Evolutionary conservation across 208 protist genomes (phyloP).

Genomic region (Trypanosoma platydactyli): DNA sequence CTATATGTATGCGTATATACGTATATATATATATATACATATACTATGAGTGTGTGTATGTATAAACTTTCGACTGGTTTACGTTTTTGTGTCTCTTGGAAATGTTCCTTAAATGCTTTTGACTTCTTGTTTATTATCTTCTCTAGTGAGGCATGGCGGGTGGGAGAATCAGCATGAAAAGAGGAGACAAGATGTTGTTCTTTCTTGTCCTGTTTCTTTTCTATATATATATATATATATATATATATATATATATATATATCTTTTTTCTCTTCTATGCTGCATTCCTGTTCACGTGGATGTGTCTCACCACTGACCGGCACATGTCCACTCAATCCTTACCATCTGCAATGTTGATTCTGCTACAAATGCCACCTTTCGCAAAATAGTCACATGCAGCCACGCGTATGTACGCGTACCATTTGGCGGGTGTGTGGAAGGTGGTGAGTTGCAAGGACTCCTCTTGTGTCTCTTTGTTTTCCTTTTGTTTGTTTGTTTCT

Average conservation of each 20-base stretch:
- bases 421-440: no score
- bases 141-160: not conserved
- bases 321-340: no score
- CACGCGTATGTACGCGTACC: no score
- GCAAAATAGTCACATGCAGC: no score
- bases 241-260: constrained; percentile 11
- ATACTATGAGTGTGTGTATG: not conserved
- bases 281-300: no score
- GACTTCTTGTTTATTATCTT: not conserved
- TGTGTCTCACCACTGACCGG: no score
- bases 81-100: not conserved
- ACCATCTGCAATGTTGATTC: no score
- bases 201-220: not conserved
- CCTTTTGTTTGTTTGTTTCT: no score
- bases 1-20: constrained; percentile 15
- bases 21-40: not conserved
- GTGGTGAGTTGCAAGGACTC: no score
- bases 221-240: constrained; percentile 8
- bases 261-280: not conserved
- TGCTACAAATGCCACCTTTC: no score
- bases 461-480: no score
- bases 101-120: not conserved
- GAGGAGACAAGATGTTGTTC: not conserved
- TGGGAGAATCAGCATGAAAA: no score
- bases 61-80: not conserved